These are phyloP conservation scores for Alternaria longipes DNA, from an alignment of 2,329 filamentous ascomycete genomes.

Conservation along the genomic window DNA sequence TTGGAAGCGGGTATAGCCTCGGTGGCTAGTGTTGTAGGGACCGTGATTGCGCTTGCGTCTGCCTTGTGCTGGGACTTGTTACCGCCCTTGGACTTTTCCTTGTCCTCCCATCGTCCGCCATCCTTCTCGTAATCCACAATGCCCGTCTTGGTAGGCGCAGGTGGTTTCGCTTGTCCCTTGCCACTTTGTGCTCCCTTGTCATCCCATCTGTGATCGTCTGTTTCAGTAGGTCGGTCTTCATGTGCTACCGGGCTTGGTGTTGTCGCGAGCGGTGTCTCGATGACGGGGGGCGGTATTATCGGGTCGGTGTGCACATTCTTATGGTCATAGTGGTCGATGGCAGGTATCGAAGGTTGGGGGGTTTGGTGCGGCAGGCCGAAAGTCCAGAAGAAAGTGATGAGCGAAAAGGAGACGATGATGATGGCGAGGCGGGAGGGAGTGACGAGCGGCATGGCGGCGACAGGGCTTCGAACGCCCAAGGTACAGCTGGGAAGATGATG, in stretches of 20 bases:
- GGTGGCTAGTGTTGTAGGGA: conserved; percentile 21
- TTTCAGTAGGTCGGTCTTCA: conserved; percentile 16
- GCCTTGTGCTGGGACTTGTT: not conserved
- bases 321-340: conserved; percentile 36
- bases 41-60: conserved; percentile 4
- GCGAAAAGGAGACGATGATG: conserved; percentile 35
- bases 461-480: conserved; percentile 3
- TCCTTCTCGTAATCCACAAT: conserved; percentile 28
- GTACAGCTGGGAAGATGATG: not conserved
- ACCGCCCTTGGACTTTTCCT: conserved; percentile 16
- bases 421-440: conserved; percentile 46
- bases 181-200: conserved; percentile 15
- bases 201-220: conserved; percentile 27
- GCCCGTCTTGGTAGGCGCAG: conserved; percentile 16
- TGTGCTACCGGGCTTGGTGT: conserved; percentile 9
- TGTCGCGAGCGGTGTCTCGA: conserved; percentile 20
- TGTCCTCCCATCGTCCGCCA: conserved; percentile 32
- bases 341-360: conserved; percentile 29
- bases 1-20: conserved; percentile 8
- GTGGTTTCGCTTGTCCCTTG: conserved; percentile 2
- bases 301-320: conserved; percentile 32
- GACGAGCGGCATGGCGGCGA: conserved; percentile 40
- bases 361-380: conserved; percentile 36
- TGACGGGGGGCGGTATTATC: conserved; percentile 30
- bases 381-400: conserved; percentile 46